These are phyloP conservation scores for Setaria viridis DNA, from an alignment of 202 grass and related monocot species.

Conservation along the genomic window DNA sequence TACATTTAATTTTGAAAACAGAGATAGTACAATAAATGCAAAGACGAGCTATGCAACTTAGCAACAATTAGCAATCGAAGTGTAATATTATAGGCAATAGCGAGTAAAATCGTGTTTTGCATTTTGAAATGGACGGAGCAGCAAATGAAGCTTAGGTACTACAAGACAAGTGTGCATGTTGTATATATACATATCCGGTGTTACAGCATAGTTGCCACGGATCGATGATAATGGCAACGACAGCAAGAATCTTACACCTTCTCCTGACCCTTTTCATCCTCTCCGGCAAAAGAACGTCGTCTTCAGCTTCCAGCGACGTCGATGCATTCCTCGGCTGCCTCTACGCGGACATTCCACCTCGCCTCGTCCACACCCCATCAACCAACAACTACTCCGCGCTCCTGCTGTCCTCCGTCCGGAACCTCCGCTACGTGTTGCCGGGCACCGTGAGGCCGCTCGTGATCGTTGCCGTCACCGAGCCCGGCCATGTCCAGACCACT, in stretches of 20 bases:
- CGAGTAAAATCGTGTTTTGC: neutral
- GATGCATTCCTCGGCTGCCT: constrained; percentile 1
- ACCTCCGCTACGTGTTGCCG: neutral
- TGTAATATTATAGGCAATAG: too few species aligned
- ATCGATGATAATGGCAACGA: neutral
- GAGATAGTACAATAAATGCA: too few species aligned
- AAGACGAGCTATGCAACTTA: too few species aligned
- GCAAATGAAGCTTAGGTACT: neutral
- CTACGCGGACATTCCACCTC: neutral
- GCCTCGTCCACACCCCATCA: neutral
- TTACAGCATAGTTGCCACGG: neutral
- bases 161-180: neutral
- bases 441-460: neutral
- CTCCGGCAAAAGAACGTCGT: neutral
- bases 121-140: neutral
- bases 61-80: too few species aligned
- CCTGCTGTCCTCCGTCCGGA: neutral
- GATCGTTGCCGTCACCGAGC: neutral
- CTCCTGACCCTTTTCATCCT: neutral
- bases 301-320: neutral
- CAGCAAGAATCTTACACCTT: neutral
- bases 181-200: neutral
- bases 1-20: too few species aligned
- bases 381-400: neutral
- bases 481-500: neutral